These are phyloP conservation scores for Yamadazyma atlantica DNA, from an alignment of 1,139 yeast species.

Conservation along the genomic window DNA sequence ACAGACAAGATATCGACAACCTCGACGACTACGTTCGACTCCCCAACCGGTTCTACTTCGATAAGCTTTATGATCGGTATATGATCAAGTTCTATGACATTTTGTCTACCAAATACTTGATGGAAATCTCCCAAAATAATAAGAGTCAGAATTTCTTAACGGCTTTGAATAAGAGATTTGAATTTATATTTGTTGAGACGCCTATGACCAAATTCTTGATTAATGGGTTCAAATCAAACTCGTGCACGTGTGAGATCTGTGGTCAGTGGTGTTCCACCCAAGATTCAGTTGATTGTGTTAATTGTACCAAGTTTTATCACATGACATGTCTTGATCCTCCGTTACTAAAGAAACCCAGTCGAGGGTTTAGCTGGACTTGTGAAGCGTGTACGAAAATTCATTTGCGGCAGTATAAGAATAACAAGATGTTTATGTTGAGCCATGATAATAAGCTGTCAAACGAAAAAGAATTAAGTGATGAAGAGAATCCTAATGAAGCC, in stretches of 20 bases:
- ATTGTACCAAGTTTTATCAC: conserved; percentile 70
- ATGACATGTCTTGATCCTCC: conserved; percentile 90
- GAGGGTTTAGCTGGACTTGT: conserved; percentile 96
- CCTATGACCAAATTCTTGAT: conserved; percentile 65
- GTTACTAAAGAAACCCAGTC: conserved; percentile 69
- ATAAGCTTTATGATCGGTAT: conserved; percentile 82
- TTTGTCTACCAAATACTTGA: conserved; percentile 17
- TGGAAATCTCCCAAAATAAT: conserved; percentile 18
- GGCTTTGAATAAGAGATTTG: conserved; percentile 68
- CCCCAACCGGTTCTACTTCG: conserved; percentile 82
- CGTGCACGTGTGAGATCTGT: conserved; percentile 67
- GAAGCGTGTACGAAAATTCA: conserved; percentile 63
- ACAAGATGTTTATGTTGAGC: conserved; percentile 40
- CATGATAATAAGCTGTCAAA: conserved; percentile 46
- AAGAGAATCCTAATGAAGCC: not conserved
- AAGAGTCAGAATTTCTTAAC: conserved; percentile 55
- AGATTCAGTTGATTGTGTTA: conserved; percentile 83
- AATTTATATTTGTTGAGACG: conserved; percentile 74
- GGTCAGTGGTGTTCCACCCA: conserved; percentile 78
- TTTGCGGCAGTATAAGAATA: conserved; percentile 27
- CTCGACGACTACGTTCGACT: conserved; percentile 51
- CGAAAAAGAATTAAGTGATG: conserved; percentile 19
- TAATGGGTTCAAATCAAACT: conserved; percentile 55
- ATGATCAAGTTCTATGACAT: conserved; percentile 84
- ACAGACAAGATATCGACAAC: conserved; percentile 63